Evolutionary conservation across 2,329 filamentous ascomycete genomes (phyloP), one percentile per base, ranked within the genome.

Genomic region (Chrysosphaeria jannelii): DNA sequence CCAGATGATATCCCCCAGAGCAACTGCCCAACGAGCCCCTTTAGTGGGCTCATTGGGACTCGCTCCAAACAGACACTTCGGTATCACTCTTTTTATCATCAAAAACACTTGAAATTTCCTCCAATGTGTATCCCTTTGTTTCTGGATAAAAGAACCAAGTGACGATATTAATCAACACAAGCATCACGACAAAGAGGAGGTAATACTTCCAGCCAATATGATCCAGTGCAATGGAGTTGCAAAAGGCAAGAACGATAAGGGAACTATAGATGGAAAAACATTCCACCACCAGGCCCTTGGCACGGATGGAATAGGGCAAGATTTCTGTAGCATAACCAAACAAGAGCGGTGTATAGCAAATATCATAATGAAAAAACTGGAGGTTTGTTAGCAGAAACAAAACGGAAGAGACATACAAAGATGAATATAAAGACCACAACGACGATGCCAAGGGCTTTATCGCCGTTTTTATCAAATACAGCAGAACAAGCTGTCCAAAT

Each of bases 391-490:
- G n/a, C 7, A 18, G 16, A 18, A n/a, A n/a, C 16, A 7, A 18
- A 18, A 18, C 16, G n/a, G 16, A 18, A 18, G n/a, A n/a, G 16
- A 7, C 1, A 43, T n/a, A n/a, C 45, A 31, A 56, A 58, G 25
- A 46, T 48, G 33, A 56, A 57, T 3, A 57, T 35, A 32, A 57
- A 57, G 33, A 57, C 52, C 8, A 46, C 36, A 0, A 48, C 48
- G 0, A 54, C 46, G 8, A 44, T 42, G 5, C 42, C 48, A 44
- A 66, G 85, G 23, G 85, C 68, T 61, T 43, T 33, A 13, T 22
- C 25, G 19, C 48, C 37, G 33, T 51, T 45, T 40, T 22, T 22
- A 39, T 37, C 8, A 34, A 34, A 13, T 40, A 45, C 10, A 36
- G 30, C 29, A 56, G 56, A 5, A 49, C 17, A 48, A 43, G 2